A percentile compares a stretch with the other conserved stretches of the same genome.
phyloP scores from a whole-genome alignment of 2,329 filamentous ascomycete genomes.

The Hypoxylon sp. region DNA sequence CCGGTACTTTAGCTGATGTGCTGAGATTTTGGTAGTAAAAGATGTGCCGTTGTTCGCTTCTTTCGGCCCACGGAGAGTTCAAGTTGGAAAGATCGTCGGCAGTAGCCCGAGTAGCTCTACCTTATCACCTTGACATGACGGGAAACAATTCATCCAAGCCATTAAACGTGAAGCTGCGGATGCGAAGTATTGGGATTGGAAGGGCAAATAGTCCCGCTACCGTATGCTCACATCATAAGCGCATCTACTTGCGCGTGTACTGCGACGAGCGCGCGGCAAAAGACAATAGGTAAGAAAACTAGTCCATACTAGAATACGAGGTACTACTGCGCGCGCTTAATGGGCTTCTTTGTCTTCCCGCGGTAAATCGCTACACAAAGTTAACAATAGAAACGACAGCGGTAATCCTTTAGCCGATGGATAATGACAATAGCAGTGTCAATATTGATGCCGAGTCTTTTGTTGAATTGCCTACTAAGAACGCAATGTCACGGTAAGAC shows the following conservation, averaged over 20 bases:
- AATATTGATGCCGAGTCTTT: background rate
- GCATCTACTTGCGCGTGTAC: constrained; percentile 14
- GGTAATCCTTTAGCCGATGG: background rate
- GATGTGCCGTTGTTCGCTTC: constrained; percentile 10
- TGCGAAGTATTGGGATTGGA: constrained; percentile 11
- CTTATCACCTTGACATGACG: constrained; percentile 8
- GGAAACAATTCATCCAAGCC: background rate
- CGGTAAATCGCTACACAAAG: constrained; percentile 4
- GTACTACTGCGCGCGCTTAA: constrained; percentile 28
- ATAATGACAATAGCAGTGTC: background rate
- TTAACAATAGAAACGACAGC: background rate
- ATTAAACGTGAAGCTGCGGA: constrained; percentile 11
- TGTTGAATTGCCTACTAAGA: background rate
- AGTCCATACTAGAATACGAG: constrained; percentile 1
- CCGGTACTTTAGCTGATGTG: constrained; percentile 16
- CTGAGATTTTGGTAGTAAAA: constrained; percentile 20
- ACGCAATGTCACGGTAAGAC: constrained; percentile 13
- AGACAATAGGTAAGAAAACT: background rate
- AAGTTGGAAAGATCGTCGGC: constrained; percentile 24
- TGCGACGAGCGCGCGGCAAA: constrained; percentile 29
- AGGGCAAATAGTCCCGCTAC: background rate
- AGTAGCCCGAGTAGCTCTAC: constrained; percentile 1
- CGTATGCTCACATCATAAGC: constrained; percentile 9
- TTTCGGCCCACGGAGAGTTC: constrained; percentile 15
- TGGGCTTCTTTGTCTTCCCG: background rate